These are phyloP conservation scores for Cymbopogon citratus DNA, from an alignment of 176 grass and related monocot species.

Conservation along the genomic window DNA sequence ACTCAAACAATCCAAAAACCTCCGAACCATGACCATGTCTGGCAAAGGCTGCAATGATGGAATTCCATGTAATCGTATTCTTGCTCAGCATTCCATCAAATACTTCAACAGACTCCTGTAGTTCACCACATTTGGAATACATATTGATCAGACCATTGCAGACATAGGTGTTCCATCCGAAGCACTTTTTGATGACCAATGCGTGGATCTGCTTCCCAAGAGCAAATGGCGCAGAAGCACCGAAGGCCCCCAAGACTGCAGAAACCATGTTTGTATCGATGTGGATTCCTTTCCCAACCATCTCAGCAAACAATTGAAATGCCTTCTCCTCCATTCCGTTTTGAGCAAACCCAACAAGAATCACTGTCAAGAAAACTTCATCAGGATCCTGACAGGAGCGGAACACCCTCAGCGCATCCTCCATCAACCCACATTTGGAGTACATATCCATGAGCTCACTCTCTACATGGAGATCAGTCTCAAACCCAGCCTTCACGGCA, in stretches of 20 bases:
- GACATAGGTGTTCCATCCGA: conserved; percentile 51
- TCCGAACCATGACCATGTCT: conserved; percentile 61
- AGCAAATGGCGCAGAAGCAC: conserved; percentile 51
- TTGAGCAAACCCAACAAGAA: conserved; percentile 79
- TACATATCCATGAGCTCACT: conserved; percentile 87
- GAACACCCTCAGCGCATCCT: conserved; percentile 66
- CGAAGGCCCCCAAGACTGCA: conserved; percentile 73
- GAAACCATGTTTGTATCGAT: conserved; percentile 68
- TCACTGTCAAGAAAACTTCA: conserved; percentile 61
- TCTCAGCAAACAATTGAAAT: conserved; percentile 54
- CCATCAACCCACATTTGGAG: conserved; percentile 79
- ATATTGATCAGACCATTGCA: conserved; percentile 90
- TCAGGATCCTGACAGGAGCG: conserved; percentile 51
- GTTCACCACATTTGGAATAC: conserved; percentile 85
- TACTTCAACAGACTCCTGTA: conserved; percentile 50
- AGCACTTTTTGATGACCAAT: conserved; percentile 50
- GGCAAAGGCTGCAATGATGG: conserved; percentile 63
- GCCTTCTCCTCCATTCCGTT: conserved; percentile 66
- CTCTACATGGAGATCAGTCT: conserved; percentile 49
- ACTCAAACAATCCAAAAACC: conserved; percentile 61
- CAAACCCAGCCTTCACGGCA: conserved; percentile 55
- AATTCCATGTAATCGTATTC: conserved; percentile 85
- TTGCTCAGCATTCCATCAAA: conserved; percentile 39
- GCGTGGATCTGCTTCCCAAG: conserved; percentile 87
- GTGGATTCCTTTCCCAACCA: conserved; percentile 29